These are phyloP conservation scores for Gastroboletus turbinatus DNA, from an alignment of 1,284 basidiomycete species.

Conservation along the genomic window DNA sequence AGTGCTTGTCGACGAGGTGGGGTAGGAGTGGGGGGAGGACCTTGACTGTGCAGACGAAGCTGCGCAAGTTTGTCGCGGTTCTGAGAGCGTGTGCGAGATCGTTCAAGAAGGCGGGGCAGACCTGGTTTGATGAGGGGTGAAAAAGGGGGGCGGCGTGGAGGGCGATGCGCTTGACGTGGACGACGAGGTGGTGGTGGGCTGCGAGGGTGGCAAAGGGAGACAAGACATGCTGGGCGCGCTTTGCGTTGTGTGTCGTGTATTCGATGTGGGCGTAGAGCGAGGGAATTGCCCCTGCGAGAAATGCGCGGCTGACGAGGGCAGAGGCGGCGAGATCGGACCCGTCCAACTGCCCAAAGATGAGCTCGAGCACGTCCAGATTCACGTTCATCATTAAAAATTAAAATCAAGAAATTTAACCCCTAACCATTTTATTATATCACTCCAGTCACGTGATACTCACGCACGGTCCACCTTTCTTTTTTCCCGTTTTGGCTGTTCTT, in stretches of 20 bases:
- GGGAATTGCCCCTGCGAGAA: slow-evolving; percentile 59
- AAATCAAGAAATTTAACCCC: slow-evolving; percentile 2
- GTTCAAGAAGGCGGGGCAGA: slow-evolving; percentile 49
- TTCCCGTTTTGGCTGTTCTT: slow-evolving; percentile 19
- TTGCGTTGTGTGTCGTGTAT: slow-evolving; percentile 54
- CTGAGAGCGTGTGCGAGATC: slow-evolving; percentile 50
- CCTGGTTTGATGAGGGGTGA: slow-evolving; percentile 17
- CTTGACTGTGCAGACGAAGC: slow-evolving; percentile 52
- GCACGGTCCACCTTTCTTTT: slow-evolving; percentile 25
- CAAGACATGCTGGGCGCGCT: slow-evolving; percentile 48
- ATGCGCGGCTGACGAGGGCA: slow-evolving; percentile 61
- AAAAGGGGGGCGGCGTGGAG: slow-evolving; percentile 47
- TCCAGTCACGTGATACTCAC: slow-evolving; percentile 27
- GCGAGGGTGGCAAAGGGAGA: slow-evolving; percentile 62
- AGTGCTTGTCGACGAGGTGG: slow-evolving; percentile 42
- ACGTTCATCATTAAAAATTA: slow-evolving; percentile 39
- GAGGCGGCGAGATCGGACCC: slow-evolving; percentile 56
- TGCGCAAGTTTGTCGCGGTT: slow-evolving; percentile 50
- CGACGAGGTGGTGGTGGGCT: slow-evolving; percentile 49
- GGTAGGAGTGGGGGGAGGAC: slow-evolving; percentile 50
- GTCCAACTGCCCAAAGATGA: slow-evolving; percentile 54
- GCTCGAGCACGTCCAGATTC: slow-evolving; percentile 67
- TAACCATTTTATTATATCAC: not conserved
- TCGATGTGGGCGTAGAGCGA: slow-evolving; percentile 56
- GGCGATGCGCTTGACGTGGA: slow-evolving; percentile 61